Percentiles rank a stretch among this genome's conserved stretches.
Conservation (phyloP, 257 asterid species). For the Solanum rostratum region DNA sequence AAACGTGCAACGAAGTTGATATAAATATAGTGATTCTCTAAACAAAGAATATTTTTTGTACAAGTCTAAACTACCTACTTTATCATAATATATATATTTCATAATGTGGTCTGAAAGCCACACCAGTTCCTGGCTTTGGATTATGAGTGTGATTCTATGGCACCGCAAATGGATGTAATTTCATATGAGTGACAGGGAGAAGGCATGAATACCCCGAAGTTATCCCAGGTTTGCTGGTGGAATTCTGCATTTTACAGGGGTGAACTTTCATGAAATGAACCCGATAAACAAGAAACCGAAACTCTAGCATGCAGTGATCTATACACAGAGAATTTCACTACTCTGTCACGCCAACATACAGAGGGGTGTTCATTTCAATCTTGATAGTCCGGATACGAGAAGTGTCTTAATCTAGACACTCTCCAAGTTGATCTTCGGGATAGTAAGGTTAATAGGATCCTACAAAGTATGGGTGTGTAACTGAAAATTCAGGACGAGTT, state of each 20-base stretch:
- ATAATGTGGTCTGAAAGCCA: neutral
- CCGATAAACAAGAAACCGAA: neutral
- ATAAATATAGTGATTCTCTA: neutral
- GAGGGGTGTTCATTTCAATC: neutral
- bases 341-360: neutral
- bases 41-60: neutral
- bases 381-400: too few species aligned
- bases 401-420: too few species aligned
- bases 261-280: neutral
- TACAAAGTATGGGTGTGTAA: neutral
- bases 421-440: neutral
- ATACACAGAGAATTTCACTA: neutral
- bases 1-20: neutral
- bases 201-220: neutral
- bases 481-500: neutral
- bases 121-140: neutral
- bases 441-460: neutral
- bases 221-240: neutral
- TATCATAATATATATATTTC: neutral
- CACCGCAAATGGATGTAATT: neutral
- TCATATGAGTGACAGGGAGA: neutral
- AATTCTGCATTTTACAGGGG: neutral
- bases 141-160: neutral
- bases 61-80: neutral
- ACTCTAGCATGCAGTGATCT: neutral